Evolutionary conservation across 352 stramenopile genomes (phyloP).

Genomic region (Phytophthora cryptogea): DNA sequence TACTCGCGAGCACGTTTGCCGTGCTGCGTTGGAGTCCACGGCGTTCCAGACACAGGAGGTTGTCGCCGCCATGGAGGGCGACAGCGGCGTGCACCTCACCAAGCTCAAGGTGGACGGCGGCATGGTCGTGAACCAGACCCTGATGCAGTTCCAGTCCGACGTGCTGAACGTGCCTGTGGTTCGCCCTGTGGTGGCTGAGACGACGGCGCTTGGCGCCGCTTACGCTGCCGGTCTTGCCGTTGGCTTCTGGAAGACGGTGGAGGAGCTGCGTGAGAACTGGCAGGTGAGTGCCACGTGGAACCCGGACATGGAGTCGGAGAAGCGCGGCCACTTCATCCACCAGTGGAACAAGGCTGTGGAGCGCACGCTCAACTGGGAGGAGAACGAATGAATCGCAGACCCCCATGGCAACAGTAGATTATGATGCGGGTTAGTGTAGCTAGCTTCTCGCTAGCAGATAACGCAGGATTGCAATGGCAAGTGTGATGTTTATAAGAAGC

Average conservation of each 20-base stretch:
- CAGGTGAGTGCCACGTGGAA: constrained; percentile 76
- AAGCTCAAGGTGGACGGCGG: constrained; percentile 97
- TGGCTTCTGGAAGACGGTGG: constrained; percentile 93
- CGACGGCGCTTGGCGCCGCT: constrained; percentile 96
- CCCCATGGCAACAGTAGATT: constrained; percentile 27
- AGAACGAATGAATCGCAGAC: constrained; percentile 38
- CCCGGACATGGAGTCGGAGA: constrained; percentile 67
- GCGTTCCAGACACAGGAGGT: constrained; percentile 96
- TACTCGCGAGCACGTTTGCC: constrained; percentile 95
- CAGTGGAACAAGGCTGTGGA: constrained; percentile 87
- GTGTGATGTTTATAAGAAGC: constrained; percentile 21
- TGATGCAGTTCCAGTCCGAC: constrained; percentile 99
- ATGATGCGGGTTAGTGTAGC: constrained; percentile 16
- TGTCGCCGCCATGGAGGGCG: constrained; percentile 94
- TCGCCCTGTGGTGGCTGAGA: constrained; percentile 95
- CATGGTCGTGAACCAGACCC: constrained; percentile 96
- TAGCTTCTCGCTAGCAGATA: constrained; percentile 14
- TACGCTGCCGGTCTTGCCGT: constrained; percentile 98
- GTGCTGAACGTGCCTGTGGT: constrained; percentile 94
- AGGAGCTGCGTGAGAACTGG: constrained; percentile 87
- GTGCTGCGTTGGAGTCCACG: constrained; percentile 95
- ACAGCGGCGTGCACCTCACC: constrained; percentile 89
- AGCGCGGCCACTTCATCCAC: constrained; percentile 59
- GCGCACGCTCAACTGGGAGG: constrained; percentile 87
- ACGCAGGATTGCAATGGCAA: constrained; percentile 22